These are phyloP conservation scores for Tilletiaria anomala DNA, from an alignment of 1,284 basidiomycete species.

Conservation along the genomic window DNA sequence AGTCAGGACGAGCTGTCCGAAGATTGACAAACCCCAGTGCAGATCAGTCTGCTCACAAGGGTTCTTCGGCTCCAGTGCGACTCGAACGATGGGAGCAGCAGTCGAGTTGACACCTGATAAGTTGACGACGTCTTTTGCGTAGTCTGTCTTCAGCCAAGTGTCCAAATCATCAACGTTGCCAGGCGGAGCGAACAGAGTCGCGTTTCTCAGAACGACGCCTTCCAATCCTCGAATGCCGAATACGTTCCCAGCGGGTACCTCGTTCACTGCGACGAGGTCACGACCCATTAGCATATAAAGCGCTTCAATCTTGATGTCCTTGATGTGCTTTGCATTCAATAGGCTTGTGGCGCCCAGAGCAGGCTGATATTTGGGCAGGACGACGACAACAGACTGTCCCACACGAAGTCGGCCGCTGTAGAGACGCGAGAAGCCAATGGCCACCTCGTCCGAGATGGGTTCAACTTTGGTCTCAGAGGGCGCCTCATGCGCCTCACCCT, in stretches of 20 bases:
- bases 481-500: too few species aligned
- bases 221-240: conserved; percentile 84
- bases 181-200: conserved; percentile 60
- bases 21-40: not conserved
- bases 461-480: conserved; percentile 7
- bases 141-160: not conserved
- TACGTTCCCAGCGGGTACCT: conserved; percentile 84
- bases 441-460: conserved; percentile 15
- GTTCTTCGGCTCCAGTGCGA: conserved; percentile 75
- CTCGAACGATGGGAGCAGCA: conserved; percentile 73
- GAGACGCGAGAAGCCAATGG: conserved; percentile 71
- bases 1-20: not conserved
- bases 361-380: conserved; percentile 81
- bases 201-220: conserved; percentile 76
- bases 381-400: conserved; percentile 52
- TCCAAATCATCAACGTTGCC: conserved; percentile 6
- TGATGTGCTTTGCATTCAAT: conserved; percentile 49
- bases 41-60: conserved; percentile 51
- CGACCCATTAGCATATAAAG: conserved; percentile 98
- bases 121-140: conserved; percentile 18
- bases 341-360: conserved; percentile 54
- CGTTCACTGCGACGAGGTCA: conserved; percentile 68
- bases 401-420: conserved; percentile 71
- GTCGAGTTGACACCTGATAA: conserved; percentile 30
- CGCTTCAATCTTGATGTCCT: conserved; percentile 54